Evolutionary conservation across 192 early-diverging fungal species (phyloP), one percentile per base, ranked within the genome.

Genomic region (Coemansia brasiliensis): DNA sequence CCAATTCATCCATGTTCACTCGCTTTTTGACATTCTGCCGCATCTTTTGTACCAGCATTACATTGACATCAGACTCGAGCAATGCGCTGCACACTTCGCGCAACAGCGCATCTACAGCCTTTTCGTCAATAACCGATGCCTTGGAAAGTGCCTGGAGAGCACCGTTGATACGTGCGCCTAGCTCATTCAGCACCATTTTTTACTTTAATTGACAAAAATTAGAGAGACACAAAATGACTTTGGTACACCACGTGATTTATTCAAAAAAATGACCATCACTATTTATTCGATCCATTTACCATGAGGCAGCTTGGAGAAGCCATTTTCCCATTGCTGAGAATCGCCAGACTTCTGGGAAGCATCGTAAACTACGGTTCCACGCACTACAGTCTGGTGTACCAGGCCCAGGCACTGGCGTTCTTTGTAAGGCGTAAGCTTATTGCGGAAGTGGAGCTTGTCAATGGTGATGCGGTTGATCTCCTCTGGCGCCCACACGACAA

Each of bases 51-150:
- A 98, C 94, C 26, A 96, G 85, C 26, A 77, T 79, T 40, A 94
- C 92, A 69, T 95, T 95, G 59, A 98, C 92, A 68, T 98, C 95
- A 17, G 93, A 82, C 56, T 92, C 88, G 51, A 98, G 83, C 20
- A 98, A 85, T 8, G 94, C 95, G 5, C 81, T 77, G 79, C 87
- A 91, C 35, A 98, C 86, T 37, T 96, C 95, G 53, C 87, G 87
- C 24, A 98, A 60, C 40, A 94, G 74, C 9, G 82, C 88, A 79
- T 92, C 90, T 38, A 93, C 65, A 5, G 89, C 89, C 75, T 91
- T 87, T 57, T 92, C 88, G 79, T 97, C 95, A 57, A 97, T 90
- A 40, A 92, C 91, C n/a, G 88, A 79, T 50, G 86, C 88, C 52
- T 83, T 86, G 48, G 89, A 88, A 61, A 97, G 83, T 44, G 84